Evolutionary conservation across 208 protist genomes (phyloP).

Genomic region (Sergeia podlipaevii): DNA sequence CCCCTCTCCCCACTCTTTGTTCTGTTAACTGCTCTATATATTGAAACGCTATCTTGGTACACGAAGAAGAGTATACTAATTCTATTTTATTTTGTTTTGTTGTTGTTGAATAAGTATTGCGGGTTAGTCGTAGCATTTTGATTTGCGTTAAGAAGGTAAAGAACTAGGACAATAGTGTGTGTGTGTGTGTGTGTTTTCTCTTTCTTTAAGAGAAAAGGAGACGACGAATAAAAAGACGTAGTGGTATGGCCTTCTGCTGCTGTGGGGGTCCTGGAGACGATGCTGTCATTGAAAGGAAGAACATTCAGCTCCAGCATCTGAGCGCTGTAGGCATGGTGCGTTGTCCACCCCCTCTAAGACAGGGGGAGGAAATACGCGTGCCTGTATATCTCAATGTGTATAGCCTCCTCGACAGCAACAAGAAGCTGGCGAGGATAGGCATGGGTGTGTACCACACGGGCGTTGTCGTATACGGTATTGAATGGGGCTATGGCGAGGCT

Average conservation of each 20-base stretch:
- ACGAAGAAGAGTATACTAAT: no score
- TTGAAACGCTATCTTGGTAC: not conserved
- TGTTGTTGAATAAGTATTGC: no score
- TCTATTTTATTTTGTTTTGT: no score
- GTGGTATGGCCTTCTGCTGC: conserved; percentile 55
- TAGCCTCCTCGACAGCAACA: conserved; percentile 66
- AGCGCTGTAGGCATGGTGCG: conserved; percentile 28
- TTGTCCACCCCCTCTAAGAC: conserved; percentile 32
- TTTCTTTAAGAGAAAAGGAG: conserved; percentile 1
- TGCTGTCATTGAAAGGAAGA: conserved; percentile 23
- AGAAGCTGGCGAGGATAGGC: conserved; percentile 57
- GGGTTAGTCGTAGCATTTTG: no score
- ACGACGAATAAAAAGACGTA: no score
- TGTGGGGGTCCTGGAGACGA: conserved; percentile 37
- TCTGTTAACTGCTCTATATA: not conserved
- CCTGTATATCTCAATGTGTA: conserved; percentile 85
- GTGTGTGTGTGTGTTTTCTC: no score
- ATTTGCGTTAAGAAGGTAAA: no score
- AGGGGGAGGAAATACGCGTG: conserved; percentile 23
- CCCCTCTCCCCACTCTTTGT: not conserved
- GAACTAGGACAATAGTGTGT: no score
- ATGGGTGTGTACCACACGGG: conserved; percentile 88
- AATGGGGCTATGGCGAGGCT: conserved; percentile 88
- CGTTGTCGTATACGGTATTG: conserved; percentile 88
- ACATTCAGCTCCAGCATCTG: conserved; percentile 14